Evolutionary conservation across 352 stramenopile species (phyloP).

Genomic region (Globisporangium sylvaticum): DNA sequence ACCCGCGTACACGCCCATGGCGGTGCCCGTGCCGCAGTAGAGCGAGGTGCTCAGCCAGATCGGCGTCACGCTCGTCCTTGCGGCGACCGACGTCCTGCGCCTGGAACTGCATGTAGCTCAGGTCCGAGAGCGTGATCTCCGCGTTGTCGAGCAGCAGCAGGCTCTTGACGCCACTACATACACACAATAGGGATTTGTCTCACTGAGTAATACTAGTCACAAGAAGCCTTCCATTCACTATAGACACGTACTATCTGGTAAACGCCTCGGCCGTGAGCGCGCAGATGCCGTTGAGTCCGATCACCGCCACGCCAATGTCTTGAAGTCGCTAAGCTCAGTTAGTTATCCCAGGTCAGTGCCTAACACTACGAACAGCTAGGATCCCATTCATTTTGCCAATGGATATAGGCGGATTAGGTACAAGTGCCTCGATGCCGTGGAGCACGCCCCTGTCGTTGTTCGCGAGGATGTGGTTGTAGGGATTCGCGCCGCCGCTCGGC

Average conservation of each 20-base stretch:
- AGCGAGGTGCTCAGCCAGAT: slow-evolving; percentile 9
- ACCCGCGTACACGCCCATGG: slow-evolving; percentile 22
- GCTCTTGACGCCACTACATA: slow-evolving; percentile 31
- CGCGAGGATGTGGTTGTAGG: slow-evolving; percentile 34
- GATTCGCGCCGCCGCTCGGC: too few species aligned
- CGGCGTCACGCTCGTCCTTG: slow-evolving; percentile 22
- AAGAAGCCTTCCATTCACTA: background rate
- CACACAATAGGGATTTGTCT: too few species aligned
- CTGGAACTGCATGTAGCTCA: slow-evolving; percentile 36
- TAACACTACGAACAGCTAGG: background rate
- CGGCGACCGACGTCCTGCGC: slow-evolving; percentile 26
- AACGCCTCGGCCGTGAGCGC: slow-evolving; percentile 36
- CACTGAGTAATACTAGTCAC: background rate
- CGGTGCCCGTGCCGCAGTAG: slow-evolving; percentile 12
- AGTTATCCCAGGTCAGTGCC: background rate
- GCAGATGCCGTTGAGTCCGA: slow-evolving; percentile 44
- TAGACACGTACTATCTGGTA: slow-evolving; percentile 31
- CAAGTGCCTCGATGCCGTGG: slow-evolving; percentile 30
- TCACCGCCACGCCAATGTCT: slow-evolving; percentile 28
- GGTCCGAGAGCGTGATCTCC: slow-evolving; percentile 23
- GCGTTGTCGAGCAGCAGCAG: slow-evolving; percentile 32
- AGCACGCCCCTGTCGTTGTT: slow-evolving; percentile 49
- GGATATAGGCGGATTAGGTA: too few species aligned
- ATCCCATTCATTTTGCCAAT: too few species aligned
- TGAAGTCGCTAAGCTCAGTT: slow-evolving; percentile 22